Conservation (phyloP, 495 filamentous ascomycete genomes). For the Articulospora tetracladia region DNA sequence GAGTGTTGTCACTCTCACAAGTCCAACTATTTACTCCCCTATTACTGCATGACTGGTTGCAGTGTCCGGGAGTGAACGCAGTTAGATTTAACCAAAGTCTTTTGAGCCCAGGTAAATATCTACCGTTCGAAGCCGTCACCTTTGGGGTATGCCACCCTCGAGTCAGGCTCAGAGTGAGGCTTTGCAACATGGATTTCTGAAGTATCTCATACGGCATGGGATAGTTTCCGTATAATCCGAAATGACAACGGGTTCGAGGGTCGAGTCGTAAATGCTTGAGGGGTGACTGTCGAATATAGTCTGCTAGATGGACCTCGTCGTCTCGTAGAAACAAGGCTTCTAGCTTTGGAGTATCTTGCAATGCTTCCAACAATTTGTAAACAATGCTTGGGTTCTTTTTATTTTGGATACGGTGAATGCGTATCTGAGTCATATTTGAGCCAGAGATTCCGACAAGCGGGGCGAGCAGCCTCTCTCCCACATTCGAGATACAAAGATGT, state of each 20-base stretch:
- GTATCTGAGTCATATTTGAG: slow-evolving; percentile 3
- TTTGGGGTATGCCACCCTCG: neutral
- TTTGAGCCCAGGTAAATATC: slow-evolving; percentile 5
- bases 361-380: neutral
- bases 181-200: neutral
- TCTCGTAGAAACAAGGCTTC: slow-evolving; percentile 2
- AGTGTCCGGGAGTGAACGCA: neutral
- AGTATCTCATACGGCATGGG: neutral
- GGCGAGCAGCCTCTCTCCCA: slow-evolving; percentile 1
- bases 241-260: neutral
- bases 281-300: slow-evolving; percentile 1
- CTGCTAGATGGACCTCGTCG: neutral
- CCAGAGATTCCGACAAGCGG: slow-evolving; percentile 1
- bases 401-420: slow-evolving; percentile 2
- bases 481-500: slow-evolving; percentile 2
- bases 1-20: slow-evolving; percentile 2
- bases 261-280: slow-evolving; percentile 7
- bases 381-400: neutral
- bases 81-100: slow-evolving; percentile 8
- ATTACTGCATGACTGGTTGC: slow-evolving; percentile 5
- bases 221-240: neutral
- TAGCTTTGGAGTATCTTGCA: slow-evolving; percentile 2
- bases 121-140: neutral
- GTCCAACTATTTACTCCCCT: slow-evolving; percentile 1
- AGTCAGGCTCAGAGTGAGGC: slow-evolving; percentile 2